Conservation (phyloP, 257 asterid species). For the Ballota nigra region DNA sequence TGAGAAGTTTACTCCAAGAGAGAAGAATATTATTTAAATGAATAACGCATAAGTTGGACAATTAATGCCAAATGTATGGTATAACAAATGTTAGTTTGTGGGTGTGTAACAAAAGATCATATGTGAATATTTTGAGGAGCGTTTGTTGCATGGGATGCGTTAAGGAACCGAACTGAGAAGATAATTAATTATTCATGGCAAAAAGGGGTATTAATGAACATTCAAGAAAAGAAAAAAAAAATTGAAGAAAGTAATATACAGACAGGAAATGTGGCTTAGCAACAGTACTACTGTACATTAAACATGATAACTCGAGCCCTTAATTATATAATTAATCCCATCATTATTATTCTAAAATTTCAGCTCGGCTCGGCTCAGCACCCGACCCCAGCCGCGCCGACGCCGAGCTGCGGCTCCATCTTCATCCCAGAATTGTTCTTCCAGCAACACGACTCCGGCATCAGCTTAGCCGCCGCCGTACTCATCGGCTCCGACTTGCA, state of each 20-base stretch:
- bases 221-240: not conserved
- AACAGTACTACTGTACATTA: slow-evolving; percentile 15
- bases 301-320: not conserved
- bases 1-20: too few species aligned
- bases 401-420: slow-evolving; percentile 65
- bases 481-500: slow-evolving; percentile 99
- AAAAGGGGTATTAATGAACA: not conserved
- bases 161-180: not conserved
- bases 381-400: slow-evolving; percentile 73
- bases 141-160: too few species aligned
- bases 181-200: not conserved
- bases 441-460: slow-evolving; percentile 75
- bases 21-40: too few species aligned
- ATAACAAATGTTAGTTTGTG: too few species aligned
- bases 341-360: slow-evolving; percentile 6
- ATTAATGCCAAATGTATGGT: too few species aligned
- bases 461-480: slow-evolving; percentile 80
- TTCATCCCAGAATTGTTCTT: slow-evolving; percentile 41
- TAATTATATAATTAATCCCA: not conserved
- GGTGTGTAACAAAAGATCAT: too few species aligned
- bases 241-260: slow-evolving; percentile 19
- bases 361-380: slow-evolving; percentile 50
- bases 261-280: slow-evolving; percentile 4
- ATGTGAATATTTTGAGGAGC: too few species aligned
- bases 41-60: too few species aligned